Percentiles rank a stretch among this genome's conserved stretches.
These are phyloP conservation scores for Tirmania nivea DNA, from an alignment of 495 filamentous ascomycete genomes.

Conservation along the genomic window DNA sequence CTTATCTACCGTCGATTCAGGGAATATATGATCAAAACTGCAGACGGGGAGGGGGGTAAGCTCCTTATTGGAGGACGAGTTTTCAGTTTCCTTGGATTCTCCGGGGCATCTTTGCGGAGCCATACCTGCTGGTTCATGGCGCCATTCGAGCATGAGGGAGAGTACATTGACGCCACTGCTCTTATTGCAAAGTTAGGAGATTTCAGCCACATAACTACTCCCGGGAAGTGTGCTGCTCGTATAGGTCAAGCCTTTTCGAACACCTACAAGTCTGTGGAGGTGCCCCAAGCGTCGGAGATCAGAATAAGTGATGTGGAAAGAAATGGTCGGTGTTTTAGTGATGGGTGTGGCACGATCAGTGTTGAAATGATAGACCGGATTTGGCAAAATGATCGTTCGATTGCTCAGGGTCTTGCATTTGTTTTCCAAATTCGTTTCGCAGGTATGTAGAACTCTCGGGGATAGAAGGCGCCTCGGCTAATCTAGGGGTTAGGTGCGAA, in stretches of 20 bases:
- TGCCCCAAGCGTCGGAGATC: conserved; percentile 22
- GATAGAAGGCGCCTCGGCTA: too few species aligned
- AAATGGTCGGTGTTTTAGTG: conserved; percentile 41
- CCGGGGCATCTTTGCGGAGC: conserved; percentile 49
- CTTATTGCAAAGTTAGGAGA: conserved; percentile 44
- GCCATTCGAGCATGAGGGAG: conserved; percentile 32
- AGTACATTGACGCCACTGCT: conserved; percentile 22
- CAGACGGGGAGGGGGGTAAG: conserved; percentile 27
- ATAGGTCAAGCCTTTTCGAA: conserved; percentile 74
- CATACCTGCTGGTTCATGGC: conserved; percentile 58
- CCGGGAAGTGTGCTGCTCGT: conserved; percentile 56
- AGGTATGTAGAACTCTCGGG: conserved; percentile 17
- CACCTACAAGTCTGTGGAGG: conserved; percentile 32
- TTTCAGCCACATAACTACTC: conserved; percentile 39
- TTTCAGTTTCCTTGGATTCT: conserved; percentile 58
- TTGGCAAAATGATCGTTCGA: conserved; percentile 25
- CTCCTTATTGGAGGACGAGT: conserved; percentile 40
- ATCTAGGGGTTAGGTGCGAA: conserved; percentile 31
- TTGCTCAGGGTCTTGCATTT: conserved; percentile 29
- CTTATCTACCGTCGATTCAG: conserved; percentile 36
- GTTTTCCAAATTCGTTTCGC: conserved; percentile 50
- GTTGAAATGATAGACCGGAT: conserved; percentile 30
- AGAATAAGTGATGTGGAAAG: conserved; percentile 27
- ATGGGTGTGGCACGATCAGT: conserved; percentile 59
- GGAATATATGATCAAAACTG: conserved; percentile 6